phyloP scores from a whole-genome alignment of 306 rosid species.

The Rosa persica region DNA sequence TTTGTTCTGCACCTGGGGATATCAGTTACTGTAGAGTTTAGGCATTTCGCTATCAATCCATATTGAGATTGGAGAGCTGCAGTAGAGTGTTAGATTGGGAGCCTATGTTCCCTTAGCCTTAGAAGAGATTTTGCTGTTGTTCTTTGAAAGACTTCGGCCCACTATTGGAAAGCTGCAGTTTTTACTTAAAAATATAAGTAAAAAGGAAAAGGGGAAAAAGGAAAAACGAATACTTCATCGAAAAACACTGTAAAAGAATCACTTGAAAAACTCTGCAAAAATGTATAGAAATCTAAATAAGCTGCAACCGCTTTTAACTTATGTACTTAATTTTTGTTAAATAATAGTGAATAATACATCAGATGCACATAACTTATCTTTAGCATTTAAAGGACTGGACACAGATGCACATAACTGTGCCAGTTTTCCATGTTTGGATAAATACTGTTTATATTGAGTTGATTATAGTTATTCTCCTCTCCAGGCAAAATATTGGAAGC shows the following conservation, averaged over 20 bases:
- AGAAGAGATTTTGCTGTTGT: background rate
- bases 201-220: background rate
- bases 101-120: background rate
- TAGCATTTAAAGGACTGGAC: background rate
- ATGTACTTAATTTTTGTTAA: background rate
- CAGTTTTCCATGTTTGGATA: background rate
- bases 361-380: background rate
- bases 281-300: background rate
- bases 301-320: background rate
- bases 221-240: background rate
- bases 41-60: background rate
- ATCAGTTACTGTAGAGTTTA: background rate
- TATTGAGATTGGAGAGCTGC: background rate
- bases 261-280: background rate
- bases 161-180: background rate
- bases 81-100: background rate
- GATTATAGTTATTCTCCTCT: constrained; percentile 22
- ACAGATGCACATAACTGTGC: background rate
- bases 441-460: background rate
- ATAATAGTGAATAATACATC: background rate
- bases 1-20: background rate
- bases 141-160: background rate
- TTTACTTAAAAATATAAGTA: background rate
- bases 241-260: background rate
- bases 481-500: constrained; percentile 97